These are phyloP conservation scores for Dysphania ambrosioides DNA, from an alignment of 148 eudicot genomes.

Conservation along the genomic window DNA sequence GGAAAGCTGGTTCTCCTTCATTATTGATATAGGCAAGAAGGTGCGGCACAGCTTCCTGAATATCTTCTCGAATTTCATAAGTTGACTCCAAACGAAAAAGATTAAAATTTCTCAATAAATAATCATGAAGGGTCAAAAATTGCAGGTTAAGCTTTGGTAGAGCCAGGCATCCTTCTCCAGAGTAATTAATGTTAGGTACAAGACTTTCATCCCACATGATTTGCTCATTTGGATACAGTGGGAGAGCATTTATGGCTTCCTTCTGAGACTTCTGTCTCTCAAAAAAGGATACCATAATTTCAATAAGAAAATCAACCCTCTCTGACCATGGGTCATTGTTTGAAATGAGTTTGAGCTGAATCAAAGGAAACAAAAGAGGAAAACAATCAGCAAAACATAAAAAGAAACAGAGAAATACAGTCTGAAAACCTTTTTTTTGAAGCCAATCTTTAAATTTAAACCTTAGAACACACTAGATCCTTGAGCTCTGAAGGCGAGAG, in stretches of 20 bases:
- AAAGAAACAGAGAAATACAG: constrained; percentile 5
- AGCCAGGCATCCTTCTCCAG: constrained; percentile 98
- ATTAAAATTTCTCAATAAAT: constrained; percentile 90
- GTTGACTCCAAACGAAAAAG: constrained; percentile 99
- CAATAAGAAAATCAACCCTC: constrained; percentile 92
- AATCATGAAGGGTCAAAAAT: constrained; percentile 93
- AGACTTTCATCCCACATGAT: constrained; percentile 99
- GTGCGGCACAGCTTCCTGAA: constrained; percentile 97
- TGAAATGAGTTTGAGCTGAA: constrained; percentile 87
- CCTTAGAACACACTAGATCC: constrained; percentile 86
- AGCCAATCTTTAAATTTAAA: constrained; percentile 12
- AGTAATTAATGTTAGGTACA: constrained; percentile 95
- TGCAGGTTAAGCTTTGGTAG: constrained; percentile 95
- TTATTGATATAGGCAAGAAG: constrained; percentile 79
- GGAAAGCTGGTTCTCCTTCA: constrained; percentile 94
- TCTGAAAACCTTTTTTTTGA: background rate
- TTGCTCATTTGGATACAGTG: constrained; percentile 94
- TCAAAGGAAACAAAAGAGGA: constrained; percentile 13
- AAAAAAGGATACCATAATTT: constrained; percentile 92
- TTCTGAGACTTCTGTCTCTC: constrained; percentile 91
- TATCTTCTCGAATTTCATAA: constrained; percentile 96
- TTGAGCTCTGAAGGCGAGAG: constrained; percentile 75
- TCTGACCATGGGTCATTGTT: constrained; percentile 90
- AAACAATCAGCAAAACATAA: constrained; percentile 22
- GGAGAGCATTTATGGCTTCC: constrained; percentile 97